A percentile compares a stretch with the other conserved stretches of the same genome.
phyloP scores from a whole-genome alignment of 1,284 basidiomycete genomes.

The Acaromyces ingoldii region DNA sequence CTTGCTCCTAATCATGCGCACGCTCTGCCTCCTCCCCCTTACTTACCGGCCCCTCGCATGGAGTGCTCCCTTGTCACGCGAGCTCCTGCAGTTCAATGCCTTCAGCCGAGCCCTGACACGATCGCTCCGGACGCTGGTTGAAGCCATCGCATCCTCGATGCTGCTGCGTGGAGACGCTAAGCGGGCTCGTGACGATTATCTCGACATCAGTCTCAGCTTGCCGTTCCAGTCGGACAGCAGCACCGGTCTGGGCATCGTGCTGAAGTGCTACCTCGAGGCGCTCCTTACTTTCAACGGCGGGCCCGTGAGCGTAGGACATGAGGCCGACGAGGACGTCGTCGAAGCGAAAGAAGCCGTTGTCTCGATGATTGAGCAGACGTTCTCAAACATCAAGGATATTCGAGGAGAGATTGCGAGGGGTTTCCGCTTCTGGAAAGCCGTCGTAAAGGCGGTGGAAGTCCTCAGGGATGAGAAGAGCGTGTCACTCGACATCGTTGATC shows the following conservation, averaged over 20 bases:
- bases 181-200: slow-evolving; percentile 77
- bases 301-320: slow-evolving; percentile 55
- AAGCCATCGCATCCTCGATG: slow-evolving; percentile 87
- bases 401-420: slow-evolving; percentile 84
- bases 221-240: slow-evolving; percentile 89
- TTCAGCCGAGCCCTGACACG: slow-evolving; percentile 86
- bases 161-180: slow-evolving; percentile 81
- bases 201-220: slow-evolving; percentile 73
- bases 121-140: slow-evolving; percentile 80
- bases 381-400: slow-evolving; percentile 79
- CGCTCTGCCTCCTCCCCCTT: slow-evolving; percentile 85
- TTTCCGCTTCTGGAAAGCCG: slow-evolving; percentile 96
- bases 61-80: slow-evolving; percentile 86
- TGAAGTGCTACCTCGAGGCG: slow-evolving; percentile 80
- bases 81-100: slow-evolving; percentile 95
- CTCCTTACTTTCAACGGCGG: slow-evolving; percentile 68
- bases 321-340: slow-evolving; percentile 68
- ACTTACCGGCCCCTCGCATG: slow-evolving; percentile 64
- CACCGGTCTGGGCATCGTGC: slow-evolving; percentile 93
- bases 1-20: slow-evolving; percentile 93
- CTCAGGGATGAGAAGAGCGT: slow-evolving; percentile 65
- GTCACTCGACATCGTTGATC: slow-evolving; percentile 74
- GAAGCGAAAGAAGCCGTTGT: slow-evolving; percentile 81
- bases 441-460: slow-evolving; percentile 80
- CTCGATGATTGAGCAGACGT: slow-evolving; percentile 86